Conservation (phyloP, 1,284 basidiomycete genomes). For the Thecaphora frezii region DNA sequence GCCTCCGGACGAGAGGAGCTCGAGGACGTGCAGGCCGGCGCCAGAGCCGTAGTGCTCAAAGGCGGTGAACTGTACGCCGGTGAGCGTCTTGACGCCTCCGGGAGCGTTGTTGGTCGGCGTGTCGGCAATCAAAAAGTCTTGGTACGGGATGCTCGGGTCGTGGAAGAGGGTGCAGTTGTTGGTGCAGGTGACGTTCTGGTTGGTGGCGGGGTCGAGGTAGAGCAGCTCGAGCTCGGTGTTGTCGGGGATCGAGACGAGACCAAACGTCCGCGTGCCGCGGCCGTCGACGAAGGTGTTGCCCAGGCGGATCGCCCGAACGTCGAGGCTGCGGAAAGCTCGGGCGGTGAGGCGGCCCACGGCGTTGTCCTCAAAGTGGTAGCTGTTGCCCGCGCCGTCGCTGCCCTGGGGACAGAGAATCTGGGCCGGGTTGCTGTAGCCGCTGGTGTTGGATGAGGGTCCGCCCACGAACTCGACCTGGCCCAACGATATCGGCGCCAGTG, state of each 20-base stretch:
- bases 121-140: slow-evolving; percentile 78
- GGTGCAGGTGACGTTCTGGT: slow-evolving; percentile 67
- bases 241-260: slow-evolving; percentile 76
- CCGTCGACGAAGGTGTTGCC: slow-evolving; percentile 83
- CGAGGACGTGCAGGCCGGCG: slow-evolving; percentile 82
- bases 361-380: slow-evolving; percentile 80
- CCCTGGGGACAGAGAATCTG: slow-evolving; percentile 82
- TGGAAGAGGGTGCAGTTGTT: slow-evolving; percentile 58
- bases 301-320: slow-evolving; percentile 77
- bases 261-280: slow-evolving; percentile 81
- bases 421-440: slow-evolving; percentile 71
- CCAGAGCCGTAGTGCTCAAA: slow-evolving; percentile 74
- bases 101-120: slow-evolving; percentile 38
- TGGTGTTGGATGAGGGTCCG: slow-evolving; percentile 69
- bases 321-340: slow-evolving; percentile 71
- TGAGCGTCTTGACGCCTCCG: slow-evolving; percentile 66
- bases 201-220: slow-evolving; percentile 75
- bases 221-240: slow-evolving; percentile 76
- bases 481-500: slow-evolving; percentile 60
- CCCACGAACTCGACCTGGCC: slow-evolving; percentile 68
- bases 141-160: slow-evolving; percentile 71
- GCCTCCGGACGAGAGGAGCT: slow-evolving; percentile 81
- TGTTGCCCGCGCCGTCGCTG: slow-evolving; percentile 73
- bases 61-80: slow-evolving; percentile 72
- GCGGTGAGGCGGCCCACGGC: slow-evolving; percentile 73